A percentile compares a stretch with the other conserved stretches of the same genome.
Conservation (phyloP, 352 stramenopile species). For the Peronosclerospora sorghi region DNA sequence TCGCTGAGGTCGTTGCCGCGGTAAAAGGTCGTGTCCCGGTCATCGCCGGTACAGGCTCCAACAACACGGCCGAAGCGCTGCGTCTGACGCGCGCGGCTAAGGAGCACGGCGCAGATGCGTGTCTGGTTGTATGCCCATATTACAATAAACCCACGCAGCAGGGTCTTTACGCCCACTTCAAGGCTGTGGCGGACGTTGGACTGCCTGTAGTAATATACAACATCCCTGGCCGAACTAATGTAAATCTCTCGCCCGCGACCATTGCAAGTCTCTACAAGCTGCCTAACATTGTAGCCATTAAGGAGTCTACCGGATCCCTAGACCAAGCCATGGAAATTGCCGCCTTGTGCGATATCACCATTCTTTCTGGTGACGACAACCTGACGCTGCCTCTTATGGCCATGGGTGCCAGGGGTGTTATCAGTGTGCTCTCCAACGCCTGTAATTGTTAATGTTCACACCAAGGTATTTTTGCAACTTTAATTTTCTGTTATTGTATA, state of each 20-base stretch:
- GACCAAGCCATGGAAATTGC: constrained; percentile 85
- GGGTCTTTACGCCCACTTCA: constrained; percentile 92
- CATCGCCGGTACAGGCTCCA: constrained; percentile 93
- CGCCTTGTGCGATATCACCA: constrained; percentile 84
- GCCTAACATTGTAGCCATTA: constrained; percentile 95
- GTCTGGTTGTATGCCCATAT: constrained; percentile 94
- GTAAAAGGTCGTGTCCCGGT: constrained; percentile 82
- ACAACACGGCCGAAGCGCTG: constrained; percentile 82
- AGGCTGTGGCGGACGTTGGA: constrained; percentile 73
- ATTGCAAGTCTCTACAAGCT: constrained; percentile 89
- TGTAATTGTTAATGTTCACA: constrained; percentile 28
- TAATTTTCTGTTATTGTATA: not conserved
- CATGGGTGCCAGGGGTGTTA: constrained; percentile 82
- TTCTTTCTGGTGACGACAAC: constrained; percentile 87
- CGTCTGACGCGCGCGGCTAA: constrained; percentile 83
- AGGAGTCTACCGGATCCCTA: constrained; percentile 93
- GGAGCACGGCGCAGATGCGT: constrained; percentile 89
- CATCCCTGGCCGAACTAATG: constrained; percentile 92
- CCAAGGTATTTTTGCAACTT: not conserved
- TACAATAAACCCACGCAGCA: constrained; percentile 98
- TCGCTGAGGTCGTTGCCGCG: constrained; percentile 85
- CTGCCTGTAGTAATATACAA: constrained; percentile 96
- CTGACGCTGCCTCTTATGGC: constrained; percentile 85
- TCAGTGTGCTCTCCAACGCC: constrained; percentile 86
- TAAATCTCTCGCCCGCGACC: constrained; percentile 91